Evolutionary conservation across 129 eudicot genomes (phyloP).

Genomic region (Centella asiatica): DNA sequence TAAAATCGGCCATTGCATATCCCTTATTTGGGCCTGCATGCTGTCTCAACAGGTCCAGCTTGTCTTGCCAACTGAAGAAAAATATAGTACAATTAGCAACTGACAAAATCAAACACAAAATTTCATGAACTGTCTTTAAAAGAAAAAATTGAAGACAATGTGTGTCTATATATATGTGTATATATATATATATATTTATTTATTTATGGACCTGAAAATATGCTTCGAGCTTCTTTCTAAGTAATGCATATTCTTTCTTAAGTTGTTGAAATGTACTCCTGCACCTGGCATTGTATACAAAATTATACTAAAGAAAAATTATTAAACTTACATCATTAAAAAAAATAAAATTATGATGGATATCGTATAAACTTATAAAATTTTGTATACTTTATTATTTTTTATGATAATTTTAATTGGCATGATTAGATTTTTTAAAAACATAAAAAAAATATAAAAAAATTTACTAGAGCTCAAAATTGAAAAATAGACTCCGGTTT

Average conservation of each 20-base stretch:
- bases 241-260: conserved; percentile 75
- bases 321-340: too few species aligned
- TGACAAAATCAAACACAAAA: not conserved
- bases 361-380: too few species aligned
- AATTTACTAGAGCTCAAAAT: too few species aligned
- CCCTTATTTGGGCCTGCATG: conserved; percentile 46
- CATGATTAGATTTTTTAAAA: too few species aligned
- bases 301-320: too few species aligned
- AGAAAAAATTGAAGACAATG: too few species aligned
- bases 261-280: conserved; percentile 70
- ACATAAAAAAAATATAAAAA: too few species aligned
- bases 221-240: conserved; percentile 70
- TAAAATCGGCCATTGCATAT: not conserved
- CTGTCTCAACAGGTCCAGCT: conserved; percentile 61
- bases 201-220: conserved; percentile 67
- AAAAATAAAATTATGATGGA: too few species aligned
- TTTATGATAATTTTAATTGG: too few species aligned
- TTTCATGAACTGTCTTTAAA: too few species aligned
- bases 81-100: not conserved
- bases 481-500: too few species aligned
- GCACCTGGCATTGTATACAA: conserved; percentile 50
- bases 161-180: not conserved
- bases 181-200: not conserved
- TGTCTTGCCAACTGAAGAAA: conserved; percentile 65
- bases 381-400: too few species aligned